These are phyloP conservation scores for Talaromyces wortmannii DNA, from an alignment of 495 filamentous ascomycete species.

Conservation along the genomic window DNA sequence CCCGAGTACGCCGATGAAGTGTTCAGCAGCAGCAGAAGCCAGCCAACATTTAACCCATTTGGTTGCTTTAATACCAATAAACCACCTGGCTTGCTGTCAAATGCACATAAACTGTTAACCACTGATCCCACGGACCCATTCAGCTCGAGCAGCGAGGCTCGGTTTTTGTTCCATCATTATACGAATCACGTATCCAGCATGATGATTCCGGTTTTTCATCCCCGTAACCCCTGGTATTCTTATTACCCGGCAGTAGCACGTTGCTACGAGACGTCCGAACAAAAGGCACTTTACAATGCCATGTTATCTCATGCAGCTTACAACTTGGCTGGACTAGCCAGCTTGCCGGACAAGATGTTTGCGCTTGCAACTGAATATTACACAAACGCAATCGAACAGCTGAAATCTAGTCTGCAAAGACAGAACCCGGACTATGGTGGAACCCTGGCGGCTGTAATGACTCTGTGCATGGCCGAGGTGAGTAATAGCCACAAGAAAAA, in stretches of 20 bases:
- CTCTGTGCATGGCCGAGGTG: constrained; percentile 12
- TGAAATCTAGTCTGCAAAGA: neutral
- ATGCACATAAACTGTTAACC: constrained; percentile 1
- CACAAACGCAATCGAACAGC: constrained; percentile 2
- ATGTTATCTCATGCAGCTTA: constrained; percentile 11
- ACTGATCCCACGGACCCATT: neutral
- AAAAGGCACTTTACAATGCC: constrained; percentile 8
- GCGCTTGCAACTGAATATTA: constrained; percentile 1
- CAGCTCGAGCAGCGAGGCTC: constrained; percentile 1
- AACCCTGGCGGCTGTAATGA: constrained; percentile 7
- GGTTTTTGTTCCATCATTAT: constrained; percentile 13
- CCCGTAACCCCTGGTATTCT: constrained; percentile 10
- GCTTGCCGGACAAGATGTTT: constrained; percentile 1
- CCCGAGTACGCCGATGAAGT: neutral
- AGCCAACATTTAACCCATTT: constrained; percentile 1
- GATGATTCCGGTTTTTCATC: constrained; percentile 14
- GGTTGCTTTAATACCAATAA: constrained; percentile 2
- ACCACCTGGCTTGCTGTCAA: constrained; percentile 1
- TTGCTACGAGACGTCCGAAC: constrained; percentile 5
- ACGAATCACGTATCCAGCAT: constrained; percentile 6
- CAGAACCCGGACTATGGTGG: constrained; percentile 4
- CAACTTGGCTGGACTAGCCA: constrained; percentile 7
- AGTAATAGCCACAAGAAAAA: neutral
- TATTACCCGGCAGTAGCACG: constrained; percentile 11
- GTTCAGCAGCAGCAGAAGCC: neutral